phyloP scores from a whole-genome alignment of 2,329 filamentous ascomycete genomes.

The Aspergillus pseudoterreus region DNA sequence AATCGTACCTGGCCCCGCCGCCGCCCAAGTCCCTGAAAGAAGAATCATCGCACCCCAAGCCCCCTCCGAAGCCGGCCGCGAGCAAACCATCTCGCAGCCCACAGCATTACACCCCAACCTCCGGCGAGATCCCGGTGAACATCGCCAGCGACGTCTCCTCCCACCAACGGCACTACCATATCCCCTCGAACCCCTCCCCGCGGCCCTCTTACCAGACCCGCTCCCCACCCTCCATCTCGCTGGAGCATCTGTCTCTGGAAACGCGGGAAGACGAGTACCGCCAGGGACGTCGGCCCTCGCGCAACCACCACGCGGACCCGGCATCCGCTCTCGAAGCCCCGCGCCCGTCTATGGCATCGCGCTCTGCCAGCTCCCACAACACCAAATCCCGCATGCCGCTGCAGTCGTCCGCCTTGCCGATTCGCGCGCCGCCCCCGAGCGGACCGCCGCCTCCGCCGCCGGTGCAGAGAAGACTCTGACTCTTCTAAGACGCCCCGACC shows the following conservation, averaged over 20 bases:
- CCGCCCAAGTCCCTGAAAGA: conserved; percentile 70
- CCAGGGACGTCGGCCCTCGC: conserved; percentile 25
- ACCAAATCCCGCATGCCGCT: conserved; percentile 31
- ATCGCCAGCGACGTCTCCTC: conserved; percentile 29
- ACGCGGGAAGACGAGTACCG: conserved; percentile 31
- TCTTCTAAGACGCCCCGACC: not conserved
- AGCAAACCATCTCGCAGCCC: conserved; percentile 19
- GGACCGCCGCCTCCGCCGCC: conserved; percentile 60
- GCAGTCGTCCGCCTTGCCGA: conserved; percentile 59
- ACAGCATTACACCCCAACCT: conserved; percentile 56
- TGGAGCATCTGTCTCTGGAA: conserved; percentile 45
- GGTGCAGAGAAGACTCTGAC: conserved; percentile 20
- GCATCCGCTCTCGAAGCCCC: conserved; percentile 37
- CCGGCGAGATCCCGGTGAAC: conserved; percentile 66
- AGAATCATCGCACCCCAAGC: conserved; percentile 36
- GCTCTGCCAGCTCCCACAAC: conserved; percentile 38
- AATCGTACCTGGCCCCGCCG: conserved; percentile 84
- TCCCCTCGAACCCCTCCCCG: conserved; percentile 20
- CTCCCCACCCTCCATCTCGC: conserved; percentile 35
- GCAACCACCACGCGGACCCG: conserved; percentile 30
- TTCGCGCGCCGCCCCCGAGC: conserved; percentile 58
- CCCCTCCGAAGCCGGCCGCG: conserved; percentile 27
- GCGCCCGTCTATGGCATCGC: conserved; percentile 36
- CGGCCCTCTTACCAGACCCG: conserved; percentile 21
- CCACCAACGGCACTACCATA: conserved; percentile 18